Conservation (phyloP, 208 protist genomes). For the Leishmania amazonensis region DNA sequence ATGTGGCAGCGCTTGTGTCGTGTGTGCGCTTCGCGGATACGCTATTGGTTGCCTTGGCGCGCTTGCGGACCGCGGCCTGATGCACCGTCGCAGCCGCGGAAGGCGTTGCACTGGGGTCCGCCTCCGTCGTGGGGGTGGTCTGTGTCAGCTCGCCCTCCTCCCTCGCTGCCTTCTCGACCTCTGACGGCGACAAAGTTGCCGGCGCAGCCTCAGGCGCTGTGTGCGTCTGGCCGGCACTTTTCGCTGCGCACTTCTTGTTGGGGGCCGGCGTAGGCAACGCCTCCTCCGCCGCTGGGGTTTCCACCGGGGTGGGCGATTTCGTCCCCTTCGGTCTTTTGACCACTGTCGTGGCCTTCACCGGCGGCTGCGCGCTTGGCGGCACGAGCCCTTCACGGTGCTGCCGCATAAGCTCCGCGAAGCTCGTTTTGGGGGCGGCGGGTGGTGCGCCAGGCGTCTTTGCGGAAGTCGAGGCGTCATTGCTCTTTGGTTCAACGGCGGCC, state of each 20-base stretch:
- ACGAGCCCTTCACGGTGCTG: slow-evolving; percentile 36
- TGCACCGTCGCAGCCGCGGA: slow-evolving; percentile 13
- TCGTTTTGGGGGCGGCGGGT: slow-evolving; percentile 5
- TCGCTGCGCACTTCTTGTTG: background rate
- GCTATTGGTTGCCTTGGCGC: slow-evolving; percentile 21
- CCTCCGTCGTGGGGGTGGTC: background rate
- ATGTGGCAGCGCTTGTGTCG: slow-evolving; percentile 13
- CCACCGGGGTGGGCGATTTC: background rate
- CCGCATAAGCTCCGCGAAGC: slow-evolving; percentile 37
- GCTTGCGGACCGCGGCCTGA: slow-evolving; percentile 32
- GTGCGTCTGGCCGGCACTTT: background rate
- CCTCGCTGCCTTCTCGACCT: background rate
- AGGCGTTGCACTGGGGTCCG: background rate
- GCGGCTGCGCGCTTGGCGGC: slow-evolving; percentile 24
- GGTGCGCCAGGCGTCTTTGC: background rate
- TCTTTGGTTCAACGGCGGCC: background rate
- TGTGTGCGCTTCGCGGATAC: slow-evolving; percentile 23
- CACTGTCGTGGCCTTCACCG: slow-evolving; percentile 39
- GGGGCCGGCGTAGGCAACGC: background rate
- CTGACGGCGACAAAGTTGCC: background rate
- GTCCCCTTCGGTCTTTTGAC: slow-evolving; percentile 35
- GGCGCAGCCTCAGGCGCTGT: background rate
- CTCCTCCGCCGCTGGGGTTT: background rate
- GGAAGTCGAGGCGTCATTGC: background rate
- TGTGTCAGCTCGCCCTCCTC: background rate